Base-by-base conservation (phyloP, 169 alveolate genomes). In the Toxoplasma gondii region DNA sequence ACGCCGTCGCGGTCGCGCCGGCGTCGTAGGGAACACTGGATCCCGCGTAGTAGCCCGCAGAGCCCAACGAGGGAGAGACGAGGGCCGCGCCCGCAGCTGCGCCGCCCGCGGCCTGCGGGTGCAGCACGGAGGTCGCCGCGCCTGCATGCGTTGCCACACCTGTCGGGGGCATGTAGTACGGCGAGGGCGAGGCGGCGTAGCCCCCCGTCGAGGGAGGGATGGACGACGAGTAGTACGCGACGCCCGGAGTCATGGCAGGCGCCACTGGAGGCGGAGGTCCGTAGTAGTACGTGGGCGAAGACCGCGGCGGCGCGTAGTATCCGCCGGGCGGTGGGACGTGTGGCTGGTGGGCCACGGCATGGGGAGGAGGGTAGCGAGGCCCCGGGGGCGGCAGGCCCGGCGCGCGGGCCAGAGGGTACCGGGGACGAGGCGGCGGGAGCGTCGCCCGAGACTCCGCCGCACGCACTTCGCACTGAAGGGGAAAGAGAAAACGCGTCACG, bases 241-340 rank as follows among this genome's bases (percentile, higher is more conserved):
- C n/a, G 27, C 39, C 43, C 44, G 84, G 43, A 19, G 44, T 31
- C 39, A n/a, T n/a, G 24, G 45, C 84, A 17, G 45, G 45, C 41
- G 41, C 67, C n/a, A 36, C 90, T 9, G 90, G 90, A 7, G 90
- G 90, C n/a, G 90, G 90, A 12, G 90, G 90, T 10, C 90, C 90
- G 90, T 82, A 82, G 90, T 82, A 82, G 41, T 82, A 82, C 53
- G 90, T 31, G n/a, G 90, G 90, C 31, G 90, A 49, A 29, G 90
- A 38, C 19, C 67, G 69, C 67, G 90, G 67, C 9, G 69, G 90
- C n/a, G 90, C 67, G 64, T 82, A 82, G 90, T 82, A 82, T 17
- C 49, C 43, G 24, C 44, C 84, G 64, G 54, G 90, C 4, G 90
- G 41, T 2, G 90, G 90, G 0, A 44, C n/a, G 41, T 82, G 67